phyloP scores from a whole-genome alignment of 2,329 filamentous ascomycete species.

The Trichoderma sp. region DNA sequence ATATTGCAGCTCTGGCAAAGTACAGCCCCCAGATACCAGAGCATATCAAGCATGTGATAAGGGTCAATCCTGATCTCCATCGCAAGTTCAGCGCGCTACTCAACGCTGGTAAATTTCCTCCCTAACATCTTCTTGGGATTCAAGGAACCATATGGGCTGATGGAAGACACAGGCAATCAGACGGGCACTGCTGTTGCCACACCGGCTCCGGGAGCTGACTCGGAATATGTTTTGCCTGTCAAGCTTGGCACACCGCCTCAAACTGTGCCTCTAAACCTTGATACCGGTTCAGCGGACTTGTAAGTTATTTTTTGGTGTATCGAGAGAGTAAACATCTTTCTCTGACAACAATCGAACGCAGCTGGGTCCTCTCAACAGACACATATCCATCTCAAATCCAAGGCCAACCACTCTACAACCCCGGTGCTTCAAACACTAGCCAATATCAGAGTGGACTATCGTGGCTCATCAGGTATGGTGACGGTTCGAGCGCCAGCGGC shows the following conservation, averaged over 20 bases:
- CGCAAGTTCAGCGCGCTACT: conserved; percentile 24
- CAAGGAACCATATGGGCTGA: neutral
- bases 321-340: neutral
- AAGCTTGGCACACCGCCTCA: conserved; percentile 56
- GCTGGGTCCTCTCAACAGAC: conserved; percentile 66
- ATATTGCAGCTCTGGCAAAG: conserved; percentile 36
- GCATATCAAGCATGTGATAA: conserved; percentile 26
- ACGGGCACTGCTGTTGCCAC: conserved; percentile 28
- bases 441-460: conserved; percentile 40
- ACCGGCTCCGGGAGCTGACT: conserved; percentile 42
- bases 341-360: conserved; percentile 31
- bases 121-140: neutral
- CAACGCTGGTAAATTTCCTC: conserved; percentile 2
- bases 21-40: conserved; percentile 34
- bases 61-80: conserved; percentile 26
- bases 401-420: conserved; percentile 58
- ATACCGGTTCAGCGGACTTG: conserved; percentile 58
- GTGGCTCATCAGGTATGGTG: conserved; percentile 64
- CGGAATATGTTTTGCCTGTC: conserved; percentile 60
- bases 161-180: conserved; percentile 11
- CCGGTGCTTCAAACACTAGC: conserved; percentile 40
- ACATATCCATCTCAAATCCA: conserved; percentile 44
- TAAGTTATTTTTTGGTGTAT: conserved; percentile 23
- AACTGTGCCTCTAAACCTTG: conserved; percentile 63
- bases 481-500: conserved; percentile 60